These are phyloP conservation scores for Trametes sp. DNA, from an alignment of 1,284 basidiomycete genomes.

Conservation along the genomic window DNA sequence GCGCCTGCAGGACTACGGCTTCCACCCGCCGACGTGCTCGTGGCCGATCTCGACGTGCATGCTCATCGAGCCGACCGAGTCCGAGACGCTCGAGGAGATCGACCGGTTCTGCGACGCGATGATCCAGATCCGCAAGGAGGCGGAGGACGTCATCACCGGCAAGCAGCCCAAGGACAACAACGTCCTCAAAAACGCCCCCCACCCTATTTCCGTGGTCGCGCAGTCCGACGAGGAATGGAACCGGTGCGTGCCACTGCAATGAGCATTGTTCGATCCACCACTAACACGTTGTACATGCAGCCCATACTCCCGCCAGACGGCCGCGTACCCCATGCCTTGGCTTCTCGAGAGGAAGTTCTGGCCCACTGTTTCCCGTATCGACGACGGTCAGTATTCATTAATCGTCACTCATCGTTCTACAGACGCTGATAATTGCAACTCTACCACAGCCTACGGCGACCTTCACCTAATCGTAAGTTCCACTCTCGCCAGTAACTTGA, in stretches of 20 bases:
- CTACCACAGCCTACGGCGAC: conserved; percentile 77
- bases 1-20: conserved; percentile 90
- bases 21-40: conserved; percentile 91
- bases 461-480: conserved; percentile 78
- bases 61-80: conserved; percentile 96
- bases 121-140: conserved; percentile 94
- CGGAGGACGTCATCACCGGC: conserved; percentile 86
- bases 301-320: conserved; percentile 87
- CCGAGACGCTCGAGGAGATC: conserved; percentile 89
- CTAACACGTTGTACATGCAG: conserved; percentile 45
- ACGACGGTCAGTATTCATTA: conserved; percentile 74
- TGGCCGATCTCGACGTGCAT: conserved; percentile 96
- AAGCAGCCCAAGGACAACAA: conserved; percentile 91
- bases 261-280: conserved; percentile 1
- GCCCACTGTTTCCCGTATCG: conserved; percentile 89
- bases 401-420: not conserved
- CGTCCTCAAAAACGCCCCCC: conserved; percentile 93
- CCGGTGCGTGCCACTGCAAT: conserved; percentile 55
- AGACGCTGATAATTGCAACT: conserved; percentile 9
- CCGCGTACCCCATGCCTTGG: conserved; percentile 85
- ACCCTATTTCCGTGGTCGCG: conserved; percentile 82
- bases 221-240: conserved; percentile 83
- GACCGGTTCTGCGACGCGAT: conserved; percentile 97
- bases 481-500: not conserved
- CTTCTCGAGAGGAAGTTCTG: conserved; percentile 91